Evolutionary conservation across 352 stramenopile species (phyloP).

Genomic region (Globisporangium cederbergense): DNA sequence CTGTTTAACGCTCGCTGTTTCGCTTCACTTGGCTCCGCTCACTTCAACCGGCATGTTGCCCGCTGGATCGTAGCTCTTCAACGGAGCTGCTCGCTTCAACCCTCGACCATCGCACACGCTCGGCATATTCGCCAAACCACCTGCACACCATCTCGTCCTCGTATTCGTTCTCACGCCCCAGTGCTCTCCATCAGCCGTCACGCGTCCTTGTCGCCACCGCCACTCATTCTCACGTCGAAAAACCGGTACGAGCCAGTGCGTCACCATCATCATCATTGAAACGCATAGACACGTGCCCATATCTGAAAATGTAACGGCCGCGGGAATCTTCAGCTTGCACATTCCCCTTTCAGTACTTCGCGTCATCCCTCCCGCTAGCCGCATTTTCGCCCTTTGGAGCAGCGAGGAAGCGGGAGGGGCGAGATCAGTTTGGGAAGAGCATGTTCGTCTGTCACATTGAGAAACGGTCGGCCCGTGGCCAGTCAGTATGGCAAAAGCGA

Average conservation of each 20-base stretch:
- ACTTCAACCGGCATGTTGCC: background rate
- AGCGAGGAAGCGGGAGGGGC: background rate
- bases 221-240: conserved; percentile 5
- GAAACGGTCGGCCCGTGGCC: background rate
- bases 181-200: background rate
- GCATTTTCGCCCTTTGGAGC: background rate
- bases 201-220: background rate
- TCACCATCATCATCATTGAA: conserved; percentile 3
- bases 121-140: background rate
- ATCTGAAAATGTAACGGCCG: background rate
- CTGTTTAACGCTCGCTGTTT: conserved; percentile 4
- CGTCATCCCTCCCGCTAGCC: conserved; percentile 1
- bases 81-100: background rate
- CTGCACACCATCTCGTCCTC: conserved; percentile 1
- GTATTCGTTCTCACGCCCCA: background rate
- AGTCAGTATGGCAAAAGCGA: conserved; percentile 1
- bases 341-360: background rate
- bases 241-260: conserved; percentile 10
- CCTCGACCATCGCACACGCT: background rate
- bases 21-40: background rate
- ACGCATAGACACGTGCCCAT: conserved; percentile 13
- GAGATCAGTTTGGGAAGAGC: background rate
- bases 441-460: background rate
- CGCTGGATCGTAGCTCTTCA: background rate
- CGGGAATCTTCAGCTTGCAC: conserved; percentile 5